Base-by-base conservation (phyloP, 148 eudicot genomes). In the Suaeda aralocaspica region DNA sequence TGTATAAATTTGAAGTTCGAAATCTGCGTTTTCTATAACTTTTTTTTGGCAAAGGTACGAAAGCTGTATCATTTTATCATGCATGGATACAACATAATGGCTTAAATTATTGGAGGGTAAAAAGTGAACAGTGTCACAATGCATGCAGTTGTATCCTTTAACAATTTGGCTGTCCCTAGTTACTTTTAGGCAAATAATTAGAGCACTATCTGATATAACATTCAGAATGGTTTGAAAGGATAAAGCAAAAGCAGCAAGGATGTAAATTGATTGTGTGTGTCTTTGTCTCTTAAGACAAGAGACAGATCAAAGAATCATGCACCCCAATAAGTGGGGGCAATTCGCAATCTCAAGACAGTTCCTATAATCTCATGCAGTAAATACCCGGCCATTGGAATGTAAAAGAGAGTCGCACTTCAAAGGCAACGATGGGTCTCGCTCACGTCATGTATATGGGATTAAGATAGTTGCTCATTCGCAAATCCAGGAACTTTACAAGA, bases 251-350 rank as follows among this genome's bases (percentile, higher is more conserved):
- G 68, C 62, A 22, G 57, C 48, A 28, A 44, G 22, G 45, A 57
- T 9, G 26, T 36, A 26, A 10, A 24, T 24, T 29, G 21, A 48
- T 48, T 46, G 14, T 58, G 46, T 6, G 52, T 73, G 62, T 68
- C 68, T 42, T 39, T 28, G 30, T n/a, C 28, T 59, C 34, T 15
- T 76, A 45, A 30, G 44, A 45, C 68, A 69, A 36, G 68, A 66
- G 56, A 64, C 69, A 59, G 50, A 68, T 56, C 62, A 62, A 51
- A 53, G 33, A 53, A 68, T 64, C 49, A 63, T 64, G 70, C 65
- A 76, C 52, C 67, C 80, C 42, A 72, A 68, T 62, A 72, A 72
- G 48, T 42, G 45, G 76, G 72, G 72, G 68, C 72, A 67, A 61
- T 26, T 39, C 62, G 63, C 49, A 45, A 51, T 63, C 53, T 39